Conservation (phyloP, 805 yeast genomes). For the Myxozyma sirexii region DNA sequence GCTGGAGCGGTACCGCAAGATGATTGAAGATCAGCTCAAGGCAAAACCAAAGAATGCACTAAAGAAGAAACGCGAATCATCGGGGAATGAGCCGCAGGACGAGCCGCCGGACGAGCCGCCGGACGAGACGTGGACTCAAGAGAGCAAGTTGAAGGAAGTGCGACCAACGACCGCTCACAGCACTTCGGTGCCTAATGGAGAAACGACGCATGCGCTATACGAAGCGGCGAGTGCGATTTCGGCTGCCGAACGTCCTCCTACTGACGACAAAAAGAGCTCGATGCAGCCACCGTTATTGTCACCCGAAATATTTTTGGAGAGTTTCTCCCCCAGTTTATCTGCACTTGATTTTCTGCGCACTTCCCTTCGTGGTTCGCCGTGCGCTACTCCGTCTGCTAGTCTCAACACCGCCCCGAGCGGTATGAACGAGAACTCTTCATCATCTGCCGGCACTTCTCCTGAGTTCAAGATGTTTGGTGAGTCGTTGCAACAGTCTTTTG, state of each 20-base stretch:
- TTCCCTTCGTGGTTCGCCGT: not conserved
- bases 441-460: not conserved
- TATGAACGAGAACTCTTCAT: not conserved
- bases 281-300: not conserved
- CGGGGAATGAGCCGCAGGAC: not conserved
- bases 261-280: not conserved
- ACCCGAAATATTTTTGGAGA: not conserved
- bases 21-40: not conserved
- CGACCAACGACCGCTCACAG: too few species aligned
- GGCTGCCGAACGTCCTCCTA: not conserved
- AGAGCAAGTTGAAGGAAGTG: not conserved
- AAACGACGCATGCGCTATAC: not conserved
- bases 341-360: not conserved
- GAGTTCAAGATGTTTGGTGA: not conserved
- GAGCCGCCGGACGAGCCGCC: not conserved
- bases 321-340: not conserved
- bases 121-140: not conserved
- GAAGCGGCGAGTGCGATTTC: not conserved
- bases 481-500: not conserved
- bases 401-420: not conserved
- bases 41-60: not conserved
- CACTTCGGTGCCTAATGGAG: not conserved
- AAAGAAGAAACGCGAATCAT: not conserved
- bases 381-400: not conserved
- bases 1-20: not conserved